Base-by-base conservation (phyloP, 805 yeast genomes). In the Yarrowia sp. region DNA sequence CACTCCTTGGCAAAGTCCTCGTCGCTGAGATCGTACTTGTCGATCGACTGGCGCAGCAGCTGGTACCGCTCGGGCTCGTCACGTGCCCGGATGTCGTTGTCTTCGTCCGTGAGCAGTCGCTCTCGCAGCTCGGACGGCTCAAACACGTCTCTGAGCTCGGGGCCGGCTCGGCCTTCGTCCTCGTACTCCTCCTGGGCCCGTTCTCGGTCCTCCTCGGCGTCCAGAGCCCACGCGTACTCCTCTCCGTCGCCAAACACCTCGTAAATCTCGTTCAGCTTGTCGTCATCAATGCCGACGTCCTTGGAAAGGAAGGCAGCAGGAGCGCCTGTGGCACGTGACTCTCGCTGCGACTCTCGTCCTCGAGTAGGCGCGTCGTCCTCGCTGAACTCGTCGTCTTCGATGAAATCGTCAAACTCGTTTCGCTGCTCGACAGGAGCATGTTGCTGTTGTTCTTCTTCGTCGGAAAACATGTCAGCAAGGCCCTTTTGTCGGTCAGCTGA, bases 241-340 rank as follows among this genome's bases (percentile, higher is more conserved):
- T 88, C 92, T 64, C 99, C 99, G 77, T 92, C 96, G 71, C 99
- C 99, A 76, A 95, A 95, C 14, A 95, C 91, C 76, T 95, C 99
- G 74, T 87, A 92, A 75, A 95, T 85, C 77, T 94, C 98, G 74
- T 92, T 95, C 71, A 94, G 85, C 76, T 91, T 91, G 73, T 95
- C 98, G 67, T 95, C 88, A 73, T 95, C 97, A 50, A 90, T 79
- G 74, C 91, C 84, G 8, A 75, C 74, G 39, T 76, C 70, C 30
- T 76, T 75, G 5, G 79, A 73, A 24, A 73, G 71, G 24, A 71
- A 63, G 24, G 76, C 73, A 6, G 73, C 68, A n/a, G 71, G 71
- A 34, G 68, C 66, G 12, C 53, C 70, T 10, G 49, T 14, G 20
- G 46, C 9, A 50, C 68, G 53, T 52, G 24, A 44, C 63, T 69